A percentile compares a stretch with the other conserved stretches of the same genome.
These are phyloP conservation scores for Fusarium goolgardi DNA, from an alignment of 2,329 filamentous ascomycete species.

Conservation along the genomic window DNA sequence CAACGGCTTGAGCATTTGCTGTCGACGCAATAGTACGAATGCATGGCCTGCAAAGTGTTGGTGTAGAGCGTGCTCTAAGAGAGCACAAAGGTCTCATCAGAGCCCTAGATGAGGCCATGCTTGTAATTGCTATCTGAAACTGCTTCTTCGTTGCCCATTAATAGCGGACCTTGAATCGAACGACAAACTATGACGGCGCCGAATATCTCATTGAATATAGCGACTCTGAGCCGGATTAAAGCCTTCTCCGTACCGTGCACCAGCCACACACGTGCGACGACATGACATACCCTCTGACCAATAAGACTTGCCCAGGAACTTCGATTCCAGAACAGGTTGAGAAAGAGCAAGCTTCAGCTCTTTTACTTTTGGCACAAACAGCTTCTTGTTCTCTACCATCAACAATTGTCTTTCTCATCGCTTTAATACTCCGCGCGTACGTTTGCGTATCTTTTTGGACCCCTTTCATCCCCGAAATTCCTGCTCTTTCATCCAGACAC, in stretches of 20 bases:
- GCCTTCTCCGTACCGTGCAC: constrained; percentile 35
- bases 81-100: constrained; percentile 32
- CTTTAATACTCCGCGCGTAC: constrained; percentile 14
- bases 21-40: constrained; percentile 42
- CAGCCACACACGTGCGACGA: constrained; percentile 43
- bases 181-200: constrained; percentile 39
- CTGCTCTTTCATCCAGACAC: constrained; percentile 12
- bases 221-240: constrained; percentile 44
- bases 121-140: constrained; percentile 14
- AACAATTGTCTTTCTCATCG: constrained; percentile 22
- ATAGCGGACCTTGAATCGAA: constrained; percentile 37
- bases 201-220: constrained; percentile 34
- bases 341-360: constrained; percentile 30
- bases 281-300: constrained; percentile 45
- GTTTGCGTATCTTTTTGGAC: constrained; percentile 15
- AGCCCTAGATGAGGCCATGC: constrained; percentile 39
- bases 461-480: constrained; percentile 4
- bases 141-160: constrained; percentile 25
- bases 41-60: constrained; percentile 29
- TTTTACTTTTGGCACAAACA: constrained; percentile 32
- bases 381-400: constrained; percentile 25
- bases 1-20: constrained; percentile 32
- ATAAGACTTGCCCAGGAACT: constrained; percentile 39
- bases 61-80: constrained; percentile 30
- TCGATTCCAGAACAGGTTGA: constrained; percentile 43